Base-by-base conservation (phyloP, 306 rosid genomes). In the Cucumis melo region DNA sequence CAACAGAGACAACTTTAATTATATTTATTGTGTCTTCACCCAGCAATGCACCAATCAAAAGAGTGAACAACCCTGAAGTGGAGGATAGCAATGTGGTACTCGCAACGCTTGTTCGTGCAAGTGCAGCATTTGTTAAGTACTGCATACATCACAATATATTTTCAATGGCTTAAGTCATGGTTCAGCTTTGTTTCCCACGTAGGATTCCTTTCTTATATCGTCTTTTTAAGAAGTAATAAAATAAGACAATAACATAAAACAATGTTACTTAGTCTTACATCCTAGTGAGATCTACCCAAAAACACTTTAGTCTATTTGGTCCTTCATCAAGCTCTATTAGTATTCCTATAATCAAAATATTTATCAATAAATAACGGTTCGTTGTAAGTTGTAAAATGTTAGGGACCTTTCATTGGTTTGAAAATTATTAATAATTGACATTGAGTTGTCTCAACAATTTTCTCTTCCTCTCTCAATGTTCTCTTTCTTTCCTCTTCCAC, bases 111-210 rank as follows among this genome's bases (percentile, higher is more conserved):
- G 71, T 80, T 74, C 83, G 34, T 41, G 24, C 83, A 55, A 80
- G 83, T n/a, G 83, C 83, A 16, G 83, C 83, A 39, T 76, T 76
- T 21, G 75, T 80, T 41, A 46, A 80, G 76, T 80, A 80, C 83
- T 80, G 80, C 80, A 66, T 19, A 56, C 13, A 63, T 17, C 24
- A 75, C 36, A 76, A 76, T 16, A 19, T 8, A 39, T 38, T 71
- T 50, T 46, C 75, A 71, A 44, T 38, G 14, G 15, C 21, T 46
- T 46, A 23, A 70, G 38, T 46, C 75, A 46, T 46, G 19, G 7
- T 16, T 10, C 20, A 2, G 32, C 56, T 21, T 23, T 23, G 46
- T 44, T 44, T 68, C 44, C 75, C 38, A 21, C 13, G 75, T 44
- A 2, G 3, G 17, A 13, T 68, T 68, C 20, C 38, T 42, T 41